Conservation (phyloP, 169 alveolate species). For the Sarcocystis neurona region DNA sequence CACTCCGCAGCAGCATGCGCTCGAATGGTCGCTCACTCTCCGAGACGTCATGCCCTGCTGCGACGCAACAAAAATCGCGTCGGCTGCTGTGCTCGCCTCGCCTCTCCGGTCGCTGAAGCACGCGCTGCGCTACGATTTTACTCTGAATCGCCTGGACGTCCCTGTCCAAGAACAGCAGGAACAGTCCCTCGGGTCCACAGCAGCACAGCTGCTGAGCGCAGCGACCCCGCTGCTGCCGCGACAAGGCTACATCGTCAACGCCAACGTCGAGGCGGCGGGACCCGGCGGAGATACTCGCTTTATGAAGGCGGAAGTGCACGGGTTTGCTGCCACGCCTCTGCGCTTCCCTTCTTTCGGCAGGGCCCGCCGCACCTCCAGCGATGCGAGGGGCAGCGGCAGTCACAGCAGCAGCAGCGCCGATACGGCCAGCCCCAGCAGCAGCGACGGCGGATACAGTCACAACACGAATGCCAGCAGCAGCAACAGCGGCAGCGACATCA, state of each 20-base stretch:
- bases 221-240: slow-evolving; percentile 47
- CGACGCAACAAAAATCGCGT: slow-evolving; percentile 21
- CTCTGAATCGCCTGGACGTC: slow-evolving; percentile 15
- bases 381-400: neutral
- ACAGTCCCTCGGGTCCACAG: too few relatives aligned
- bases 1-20: neutral
- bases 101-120: slow-evolving; percentile 8
- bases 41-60: slow-evolving; percentile 10
- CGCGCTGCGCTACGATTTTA: slow-evolving; percentile 9
- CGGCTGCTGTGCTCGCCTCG: neutral
- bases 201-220: too few relatives aligned
- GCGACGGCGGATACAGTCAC: neutral
- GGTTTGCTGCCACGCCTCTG: slow-evolving; percentile 45
- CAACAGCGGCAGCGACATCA: slow-evolving; percentile 27
- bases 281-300: slow-evolving; percentile 58
- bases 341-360: neutral
- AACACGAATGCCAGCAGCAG: neutral
- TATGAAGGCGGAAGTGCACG: slow-evolving; percentile 30
- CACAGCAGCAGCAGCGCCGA: neutral
- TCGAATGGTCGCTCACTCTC: neutral
- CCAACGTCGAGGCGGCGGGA: slow-evolving; percentile 28
- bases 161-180: too few relatives aligned
- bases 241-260: slow-evolving; percentile 20
- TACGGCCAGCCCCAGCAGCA: neutral
- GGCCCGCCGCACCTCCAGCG: neutral